A percentile compares a stretch with the other conserved stretches of the same genome.
Conservation (phyloP, 352 stramenopile genomes). For the Aphanomyces stellatus region DNA sequence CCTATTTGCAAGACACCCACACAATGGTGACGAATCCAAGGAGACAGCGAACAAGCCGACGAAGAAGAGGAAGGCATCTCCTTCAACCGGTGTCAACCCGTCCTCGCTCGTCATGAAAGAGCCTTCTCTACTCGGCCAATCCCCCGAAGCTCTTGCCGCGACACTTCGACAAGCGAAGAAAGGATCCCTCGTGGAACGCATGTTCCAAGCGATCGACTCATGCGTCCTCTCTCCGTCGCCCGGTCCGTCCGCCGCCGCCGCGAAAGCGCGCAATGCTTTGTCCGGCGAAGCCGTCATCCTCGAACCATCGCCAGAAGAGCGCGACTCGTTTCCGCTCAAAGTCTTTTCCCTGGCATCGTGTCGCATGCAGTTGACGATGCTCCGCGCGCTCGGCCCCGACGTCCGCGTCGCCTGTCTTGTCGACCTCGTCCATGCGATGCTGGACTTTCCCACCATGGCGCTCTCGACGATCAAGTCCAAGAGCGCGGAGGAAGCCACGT, state of each 20-base stretch:
- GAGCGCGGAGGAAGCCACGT: constrained; percentile 8
- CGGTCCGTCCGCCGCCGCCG: not conserved
- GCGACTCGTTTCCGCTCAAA: not conserved
- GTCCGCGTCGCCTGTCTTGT: not conserved
- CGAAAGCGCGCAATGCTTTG: not conserved
- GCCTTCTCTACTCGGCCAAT: constrained; percentile 9
- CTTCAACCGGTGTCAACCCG: not conserved
- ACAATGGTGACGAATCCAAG: not conserved
- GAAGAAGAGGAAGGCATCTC: not conserved
- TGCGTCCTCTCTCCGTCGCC: not conserved
- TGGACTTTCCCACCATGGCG: constrained; percentile 12
- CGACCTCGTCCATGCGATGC: constrained; percentile 8
- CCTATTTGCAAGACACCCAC: constrained; percentile 16
- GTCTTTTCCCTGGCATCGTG: constrained; percentile 14
- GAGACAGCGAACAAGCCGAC: not conserved
- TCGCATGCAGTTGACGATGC: constrained; percentile 15
- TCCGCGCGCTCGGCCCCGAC: not conserved
- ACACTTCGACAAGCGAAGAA: constrained; percentile 10
- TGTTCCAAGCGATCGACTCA: constrained; percentile 7
- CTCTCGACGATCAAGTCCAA: not conserved
- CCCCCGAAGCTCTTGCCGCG: not conserved
- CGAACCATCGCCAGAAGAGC: not conserved
- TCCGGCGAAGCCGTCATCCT: not conserved
- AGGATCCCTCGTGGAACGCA: not conserved
- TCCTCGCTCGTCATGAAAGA: constrained; percentile 13